Base-by-base conservation (phyloP, 225 moss, liverwort and hornwort species). In the Physcomitrellopsis africana region DNA sequence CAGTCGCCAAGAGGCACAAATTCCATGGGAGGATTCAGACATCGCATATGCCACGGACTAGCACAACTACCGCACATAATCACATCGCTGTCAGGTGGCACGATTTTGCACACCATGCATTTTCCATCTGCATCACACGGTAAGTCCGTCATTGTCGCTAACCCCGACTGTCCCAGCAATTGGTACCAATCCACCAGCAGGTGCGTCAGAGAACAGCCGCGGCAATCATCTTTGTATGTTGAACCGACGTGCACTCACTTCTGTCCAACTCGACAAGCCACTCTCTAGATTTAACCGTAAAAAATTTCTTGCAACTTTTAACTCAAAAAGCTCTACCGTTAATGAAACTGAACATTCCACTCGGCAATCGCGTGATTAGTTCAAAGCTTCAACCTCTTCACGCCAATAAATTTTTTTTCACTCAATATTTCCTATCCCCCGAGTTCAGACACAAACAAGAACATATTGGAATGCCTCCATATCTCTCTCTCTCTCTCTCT, bases 11-110 rank as follows among this genome's bases (percentile, higher is more conserved):
- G 48, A 20, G 99, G 99, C 15, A 88, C 93, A 60, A 68, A 75
- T 22, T 73, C 72, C 63, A 96, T 65, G 3, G 92, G 91, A 79
- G 92, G 92, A 67, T 86, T 83, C 57, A 99, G 18, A 67, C 99
- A 99, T 24, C 76, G 69, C 95, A 95, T 93, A 48, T 99, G 99
- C 99, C 99, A 99, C 14, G 93, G 93, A 60, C 99, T 99, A 59
- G 82, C 83, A 76, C 99, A 99, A 72, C 93, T 92, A 63, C 86
- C 86, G 74, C 99, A 99, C 59, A 92, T 43, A 56, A 95, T 41
- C n/a, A 93, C 92, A 67, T 89, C 65, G 41, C 77, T 74, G 16
- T 90, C 89, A 0, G 78, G 68, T 29, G 99, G 95, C 78, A 92
- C 79, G 64, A 81, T 77, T 60, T 95, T 85, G 89, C 99, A 99